Evolutionary conservation across 2,329 filamentous ascomycete species (phyloP).

Genomic region (Neoascochyta sp.): DNA sequence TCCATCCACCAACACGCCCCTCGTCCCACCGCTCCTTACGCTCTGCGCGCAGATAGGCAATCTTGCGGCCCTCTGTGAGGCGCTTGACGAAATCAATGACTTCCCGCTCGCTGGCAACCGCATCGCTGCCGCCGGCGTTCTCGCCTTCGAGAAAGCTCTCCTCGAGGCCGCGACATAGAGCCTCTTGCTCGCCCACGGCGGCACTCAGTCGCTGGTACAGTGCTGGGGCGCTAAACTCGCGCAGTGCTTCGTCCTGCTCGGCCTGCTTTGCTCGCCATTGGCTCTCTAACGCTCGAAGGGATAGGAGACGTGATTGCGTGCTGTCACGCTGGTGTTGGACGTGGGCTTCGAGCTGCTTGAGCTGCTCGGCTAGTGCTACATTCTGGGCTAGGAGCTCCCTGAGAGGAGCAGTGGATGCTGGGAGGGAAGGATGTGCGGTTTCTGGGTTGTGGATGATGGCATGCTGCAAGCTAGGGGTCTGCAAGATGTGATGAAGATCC

Average conservation of each 20-base stretch:
- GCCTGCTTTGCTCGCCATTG: constrained; percentile 85
- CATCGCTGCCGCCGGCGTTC: constrained; percentile 40
- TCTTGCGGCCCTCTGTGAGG: constrained; percentile 74
- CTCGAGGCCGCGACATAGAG: constrained; percentile 75
- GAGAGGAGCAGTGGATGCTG: constrained; percentile 62
- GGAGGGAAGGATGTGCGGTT: constrained; percentile 69
- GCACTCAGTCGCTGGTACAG: constrained; percentile 78
- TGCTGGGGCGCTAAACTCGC: constrained; percentile 79
- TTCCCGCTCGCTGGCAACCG: constrained; percentile 70
- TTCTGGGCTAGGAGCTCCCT: constrained; percentile 66
- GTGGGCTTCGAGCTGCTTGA: constrained; percentile 59
- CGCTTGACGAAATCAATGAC: constrained; percentile 77
- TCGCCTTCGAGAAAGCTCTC: constrained; percentile 82
- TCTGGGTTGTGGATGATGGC: constrained; percentile 67
- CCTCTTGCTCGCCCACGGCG: constrained; percentile 77
- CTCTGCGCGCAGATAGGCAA: constrained; percentile 77
- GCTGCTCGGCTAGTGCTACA: constrained; percentile 62
- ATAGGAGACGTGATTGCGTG: constrained; percentile 76
- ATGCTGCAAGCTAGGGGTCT: constrained; percentile 62
- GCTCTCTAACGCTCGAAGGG: constrained; percentile 82
- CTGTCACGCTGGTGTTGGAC: constrained; percentile 61
- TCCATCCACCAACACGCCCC: constrained; percentile 90
- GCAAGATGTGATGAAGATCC: constrained; percentile 69
- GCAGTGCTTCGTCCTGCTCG: constrained; percentile 81
- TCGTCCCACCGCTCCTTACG: constrained; percentile 94